These are phyloP conservation scores for Globisporangium barbulae DNA, from an alignment of 352 stramenopile genomes.

Conservation along the genomic window DNA sequence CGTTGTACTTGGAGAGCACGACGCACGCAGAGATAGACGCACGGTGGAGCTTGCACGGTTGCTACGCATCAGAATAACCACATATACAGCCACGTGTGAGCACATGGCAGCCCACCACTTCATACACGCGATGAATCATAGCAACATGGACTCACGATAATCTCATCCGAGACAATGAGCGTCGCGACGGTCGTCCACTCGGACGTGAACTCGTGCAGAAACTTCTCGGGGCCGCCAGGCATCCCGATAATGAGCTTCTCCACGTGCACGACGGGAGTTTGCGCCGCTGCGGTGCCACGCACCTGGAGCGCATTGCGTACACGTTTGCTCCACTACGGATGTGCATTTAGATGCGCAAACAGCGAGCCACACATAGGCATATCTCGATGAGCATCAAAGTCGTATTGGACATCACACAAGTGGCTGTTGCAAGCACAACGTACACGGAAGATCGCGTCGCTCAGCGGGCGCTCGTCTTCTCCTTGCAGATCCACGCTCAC, in stretches of 20 bases:
- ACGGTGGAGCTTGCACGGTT: slow-evolving; percentile 23
- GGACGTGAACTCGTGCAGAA: slow-evolving; percentile 41
- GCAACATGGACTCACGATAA: slow-evolving; percentile 29
- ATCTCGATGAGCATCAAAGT: not conserved
- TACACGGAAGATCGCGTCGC: slow-evolving; percentile 63
- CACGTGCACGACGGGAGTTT: slow-evolving; percentile 11
- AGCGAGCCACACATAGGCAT: not conserved
- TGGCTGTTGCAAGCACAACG: slow-evolving; percentile 1
- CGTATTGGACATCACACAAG: not conserved
- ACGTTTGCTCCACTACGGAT: slow-evolving; percentile 43
- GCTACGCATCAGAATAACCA: slow-evolving; percentile 15
- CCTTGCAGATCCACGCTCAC: slow-evolving; percentile 31
- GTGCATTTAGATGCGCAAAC: not conserved
- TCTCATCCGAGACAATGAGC: slow-evolving; percentile 50
- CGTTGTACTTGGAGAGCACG: slow-evolving; percentile 39
- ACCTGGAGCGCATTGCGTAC: slow-evolving; percentile 24
- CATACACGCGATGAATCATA: not conserved
- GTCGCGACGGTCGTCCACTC: slow-evolving; percentile 46
- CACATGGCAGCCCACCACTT: not conserved
- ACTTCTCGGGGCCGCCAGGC: slow-evolving; percentile 37
- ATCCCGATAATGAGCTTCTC: slow-evolving; percentile 52
- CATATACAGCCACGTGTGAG: not conserved
- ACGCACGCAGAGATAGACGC: slow-evolving; percentile 20
- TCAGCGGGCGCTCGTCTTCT: slow-evolving; percentile 17
- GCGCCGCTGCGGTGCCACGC: not conserved